Base-by-base conservation (phyloP, 176 grass and related monocot species). In the Bolboschoenus planiculmis region DNA sequence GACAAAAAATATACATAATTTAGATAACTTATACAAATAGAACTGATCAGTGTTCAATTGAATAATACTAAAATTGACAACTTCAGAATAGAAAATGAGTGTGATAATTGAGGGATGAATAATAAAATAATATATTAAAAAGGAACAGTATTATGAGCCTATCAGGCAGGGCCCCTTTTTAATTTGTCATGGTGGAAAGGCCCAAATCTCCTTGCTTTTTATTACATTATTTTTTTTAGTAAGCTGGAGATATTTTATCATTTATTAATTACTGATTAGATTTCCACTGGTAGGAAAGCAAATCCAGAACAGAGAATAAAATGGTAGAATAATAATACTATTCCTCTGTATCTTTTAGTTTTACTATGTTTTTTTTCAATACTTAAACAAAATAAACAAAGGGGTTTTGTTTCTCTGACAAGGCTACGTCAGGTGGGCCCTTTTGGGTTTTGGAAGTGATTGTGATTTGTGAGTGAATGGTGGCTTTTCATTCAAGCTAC, bases 361-460 rank as follows among this genome's bases (percentile, higher is more conserved):
- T 74, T 74, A 48, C 42, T 74, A 27, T 74, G 40, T 39, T 33
- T 23, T 30, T 9, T 36, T 30, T 10, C 30, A 44, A 40, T 13
- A 53, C 47, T 84, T 56, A 57, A n/a, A n/a, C n/a, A n/a, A n/a
- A n/a, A n/a, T n/a, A n/a, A n/a, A 75, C 23, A 58, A 37, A 36
- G 13, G 27, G 44, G 39, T 24, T 65, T 36, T 21, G 37, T 48
- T 42, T 7, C 7, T 78, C 54, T 82, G 72, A 74, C 82, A 78
- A 50, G 23, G 20, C 46, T 15, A 39, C 78, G 53, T 78, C 83
- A 74, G 46, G 44, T 73, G 73, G 73, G 57, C 27, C 56, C 58
- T 48, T 86, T 84, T 78, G 71, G 79, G 43, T 54, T 84, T 70
- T 53, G 58, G 64, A 78, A 85, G 83, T 73, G 63, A 39, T 36